Percentiles rank a stretch among this genome's conserved stretches.
phyloP scores from a whole-genome alignment of 225 moss, liverwort and hornwort genomes.

The Takakia lepidozioides region DNA sequence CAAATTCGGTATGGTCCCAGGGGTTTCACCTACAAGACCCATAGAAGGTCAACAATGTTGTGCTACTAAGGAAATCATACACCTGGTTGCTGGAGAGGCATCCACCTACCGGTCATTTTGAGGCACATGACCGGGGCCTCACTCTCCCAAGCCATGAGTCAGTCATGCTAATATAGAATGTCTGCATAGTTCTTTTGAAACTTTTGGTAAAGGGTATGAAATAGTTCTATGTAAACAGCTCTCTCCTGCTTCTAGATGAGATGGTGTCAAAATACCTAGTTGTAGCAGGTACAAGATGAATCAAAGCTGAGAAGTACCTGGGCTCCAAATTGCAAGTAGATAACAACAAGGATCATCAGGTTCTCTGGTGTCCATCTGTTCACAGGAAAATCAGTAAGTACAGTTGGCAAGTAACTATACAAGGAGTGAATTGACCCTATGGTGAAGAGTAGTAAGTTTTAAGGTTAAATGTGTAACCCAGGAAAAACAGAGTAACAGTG shows the following conservation, averaged over 20 bases:
- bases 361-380: conserved; percentile 71
- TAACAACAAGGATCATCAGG: conserved; percentile 72
- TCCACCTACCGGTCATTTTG: too few relatives aligned
- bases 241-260: too few relatives aligned
- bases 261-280: too few relatives aligned
- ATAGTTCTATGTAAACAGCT: too few relatives aligned
- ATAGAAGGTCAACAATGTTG: neutral
- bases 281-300: too few relatives aligned
- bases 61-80: too few relatives aligned
- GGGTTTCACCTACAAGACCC: conserved; percentile 28
- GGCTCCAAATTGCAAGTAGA: conserved; percentile 78
- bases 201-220: too few relatives aligned
- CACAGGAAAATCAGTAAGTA: neutral
- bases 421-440: neutral
- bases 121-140: too few relatives aligned
- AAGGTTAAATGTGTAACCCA: neutral
- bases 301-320: conserved; percentile 20
- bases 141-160: neutral
- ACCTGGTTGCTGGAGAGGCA: too few relatives aligned
- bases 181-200: neutral
- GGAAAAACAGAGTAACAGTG: neutral
- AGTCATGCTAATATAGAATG: neutral
- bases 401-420: neutral
- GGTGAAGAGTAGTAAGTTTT: neutral
- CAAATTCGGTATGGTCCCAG: conserved; percentile 40